phyloP scores from a whole-genome alignment of 2,329 filamentous ascomycete genomes.

The Epicoccum sorghinum region DNA sequence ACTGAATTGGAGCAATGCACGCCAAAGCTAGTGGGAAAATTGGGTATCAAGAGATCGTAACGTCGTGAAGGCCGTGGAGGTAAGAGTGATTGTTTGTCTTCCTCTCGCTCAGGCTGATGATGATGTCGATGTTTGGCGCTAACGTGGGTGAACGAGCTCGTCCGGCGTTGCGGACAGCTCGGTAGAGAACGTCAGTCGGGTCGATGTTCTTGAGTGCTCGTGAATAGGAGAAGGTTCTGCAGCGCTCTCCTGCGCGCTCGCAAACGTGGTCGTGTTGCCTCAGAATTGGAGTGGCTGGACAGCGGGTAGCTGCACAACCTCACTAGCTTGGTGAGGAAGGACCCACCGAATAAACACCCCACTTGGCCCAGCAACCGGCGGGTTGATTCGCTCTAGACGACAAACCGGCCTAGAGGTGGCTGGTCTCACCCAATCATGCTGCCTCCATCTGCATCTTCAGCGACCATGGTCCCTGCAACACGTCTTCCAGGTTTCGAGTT shows the following conservation, averaged over 20 bases:
- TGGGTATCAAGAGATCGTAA: constrained; percentile 33
- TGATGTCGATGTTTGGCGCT: constrained; percentile 23
- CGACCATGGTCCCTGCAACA: constrained; percentile 12
- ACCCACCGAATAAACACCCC: constrained; percentile 29
- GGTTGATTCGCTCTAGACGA: constrained; percentile 22
- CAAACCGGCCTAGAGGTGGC: constrained; percentile 24
- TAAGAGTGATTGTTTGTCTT: constrained; percentile 19
- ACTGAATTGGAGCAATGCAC: constrained; percentile 17
- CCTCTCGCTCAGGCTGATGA: constrained; percentile 25
- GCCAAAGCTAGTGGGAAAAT: constrained; percentile 16
- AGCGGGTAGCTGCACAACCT: constrained; percentile 30
- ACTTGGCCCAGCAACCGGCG: constrained; percentile 32
- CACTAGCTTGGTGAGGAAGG: constrained; percentile 28
- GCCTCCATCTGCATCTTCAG: constrained; percentile 2
- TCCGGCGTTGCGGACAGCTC: constrained; percentile 43
- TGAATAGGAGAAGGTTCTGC: constrained; percentile 8
- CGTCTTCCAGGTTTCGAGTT: constrained; percentile 15
- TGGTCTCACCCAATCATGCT: constrained; percentile 27
- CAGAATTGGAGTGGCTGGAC: constrained; percentile 20
- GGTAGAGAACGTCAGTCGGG: constrained; percentile 32
- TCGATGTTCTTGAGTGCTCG: constrained; percentile 24
- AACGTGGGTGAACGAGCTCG: constrained; percentile 35
- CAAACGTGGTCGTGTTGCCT: constrained; percentile 23
- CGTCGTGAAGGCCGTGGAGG: constrained; percentile 38
- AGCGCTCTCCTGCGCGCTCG: constrained; percentile 9